Percentiles rank a stretch among this genome's conserved stretches.
Evolutionary conservation across 495 filamentous ascomycete genomes (phyloP).

Genomic region (Neurospora cerealis): DNA sequence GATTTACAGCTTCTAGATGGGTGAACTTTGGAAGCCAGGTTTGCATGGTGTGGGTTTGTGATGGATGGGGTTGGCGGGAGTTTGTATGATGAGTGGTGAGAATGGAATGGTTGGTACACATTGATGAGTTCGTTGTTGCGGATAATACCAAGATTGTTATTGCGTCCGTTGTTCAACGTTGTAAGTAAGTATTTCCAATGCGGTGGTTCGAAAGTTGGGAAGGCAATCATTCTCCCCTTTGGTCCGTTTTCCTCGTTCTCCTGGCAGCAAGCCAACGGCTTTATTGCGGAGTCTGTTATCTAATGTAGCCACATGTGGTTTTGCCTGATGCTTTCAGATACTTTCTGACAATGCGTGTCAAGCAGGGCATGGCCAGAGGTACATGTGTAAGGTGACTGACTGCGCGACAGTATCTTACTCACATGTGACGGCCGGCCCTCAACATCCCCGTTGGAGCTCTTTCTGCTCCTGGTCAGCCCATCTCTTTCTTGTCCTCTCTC

Average conservation of each 20-base stretch:
- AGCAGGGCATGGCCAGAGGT: neutral
- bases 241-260: neutral
- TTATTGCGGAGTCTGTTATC: neutral
- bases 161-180: neutral
- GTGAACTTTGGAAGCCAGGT: neutral
- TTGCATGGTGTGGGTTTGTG: neutral
- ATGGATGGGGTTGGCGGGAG: neutral
- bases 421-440: neutral
- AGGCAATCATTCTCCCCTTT: neutral
- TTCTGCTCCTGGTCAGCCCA: neutral
- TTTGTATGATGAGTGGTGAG: neutral
- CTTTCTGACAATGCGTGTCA: neutral
- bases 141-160: neutral
- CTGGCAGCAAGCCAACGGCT: neutral
- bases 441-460: neutral
- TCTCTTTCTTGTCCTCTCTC: neutral
- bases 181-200: neutral
- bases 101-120: neutral
- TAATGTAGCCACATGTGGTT: neutral
- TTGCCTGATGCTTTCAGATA: neutral
- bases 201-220: neutral
- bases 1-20: slow-evolving; percentile 40
- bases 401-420: neutral
- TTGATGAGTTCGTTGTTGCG: neutral
- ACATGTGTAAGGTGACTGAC: neutral